Evolutionary conservation across 2,329 filamentous ascomycete species (phyloP).

Genomic region (Emergomyces pasteurianus): DNA sequence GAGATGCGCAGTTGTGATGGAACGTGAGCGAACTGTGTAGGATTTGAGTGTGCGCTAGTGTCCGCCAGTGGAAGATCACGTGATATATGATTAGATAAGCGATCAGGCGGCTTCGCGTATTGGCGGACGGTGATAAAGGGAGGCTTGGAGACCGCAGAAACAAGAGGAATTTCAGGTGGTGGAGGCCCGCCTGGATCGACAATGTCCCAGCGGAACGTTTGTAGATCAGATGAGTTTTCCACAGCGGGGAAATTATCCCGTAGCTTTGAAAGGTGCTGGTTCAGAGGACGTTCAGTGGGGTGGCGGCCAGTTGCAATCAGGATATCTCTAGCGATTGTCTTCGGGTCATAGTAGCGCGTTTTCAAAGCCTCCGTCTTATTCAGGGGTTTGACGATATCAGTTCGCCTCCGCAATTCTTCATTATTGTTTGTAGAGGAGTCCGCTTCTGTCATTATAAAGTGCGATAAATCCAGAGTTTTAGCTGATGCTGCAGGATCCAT

Average conservation of each 20-base stretch:
- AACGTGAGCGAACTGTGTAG: background rate
- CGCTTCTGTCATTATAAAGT: slow-evolving; percentile 1
- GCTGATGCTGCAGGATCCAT: background rate
- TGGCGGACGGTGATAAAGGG: slow-evolving; percentile 11
- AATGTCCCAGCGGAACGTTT: slow-evolving; percentile 49
- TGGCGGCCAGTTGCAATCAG: slow-evolving; percentile 51
- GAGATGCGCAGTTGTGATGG: slow-evolving; percentile 4
- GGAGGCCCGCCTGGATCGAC: slow-evolving; percentile 45
- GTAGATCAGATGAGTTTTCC: slow-evolving; percentile 39
- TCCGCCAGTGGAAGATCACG: slow-evolving; percentile 3
- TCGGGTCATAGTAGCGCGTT: slow-evolving; percentile 45
- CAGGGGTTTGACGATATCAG: slow-evolving; percentile 35
- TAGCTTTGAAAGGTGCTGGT: slow-evolving; percentile 45
- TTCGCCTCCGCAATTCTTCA: slow-evolving; percentile 14
- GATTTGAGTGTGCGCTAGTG: background rate
- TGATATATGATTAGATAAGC: slow-evolving; percentile 5
- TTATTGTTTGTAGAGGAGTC: slow-evolving; percentile 2
- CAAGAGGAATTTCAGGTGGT: slow-evolving; percentile 16
- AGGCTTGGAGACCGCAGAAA: slow-evolving; percentile 15
- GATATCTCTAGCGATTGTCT: slow-evolving; percentile 52
- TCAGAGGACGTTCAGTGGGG: slow-evolving; percentile 46
- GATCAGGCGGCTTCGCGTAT: background rate
- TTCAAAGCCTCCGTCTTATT: slow-evolving; percentile 25
- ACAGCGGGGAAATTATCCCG: slow-evolving; percentile 32
- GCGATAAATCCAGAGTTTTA: slow-evolving; percentile 1